Conservation (phyloP, 805 yeast genomes). For the Maudiozyma barnettii region DNA sequence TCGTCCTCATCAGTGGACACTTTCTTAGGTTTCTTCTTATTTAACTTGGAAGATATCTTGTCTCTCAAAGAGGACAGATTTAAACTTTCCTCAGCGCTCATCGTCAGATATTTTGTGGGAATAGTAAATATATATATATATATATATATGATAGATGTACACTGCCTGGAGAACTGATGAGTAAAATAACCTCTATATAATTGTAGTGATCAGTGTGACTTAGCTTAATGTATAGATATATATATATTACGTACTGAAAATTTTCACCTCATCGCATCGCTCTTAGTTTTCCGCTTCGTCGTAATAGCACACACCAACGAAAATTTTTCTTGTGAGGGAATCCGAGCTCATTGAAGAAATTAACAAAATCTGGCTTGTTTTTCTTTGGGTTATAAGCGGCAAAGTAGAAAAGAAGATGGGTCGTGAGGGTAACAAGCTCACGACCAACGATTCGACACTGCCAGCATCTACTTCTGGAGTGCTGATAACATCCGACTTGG, state of each 20-base stretch:
- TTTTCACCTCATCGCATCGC: slow-evolving; percentile 6
- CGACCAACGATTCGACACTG: too few species aligned
- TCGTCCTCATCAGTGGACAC: slow-evolving; percentile 8
- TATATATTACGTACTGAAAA: neutral
- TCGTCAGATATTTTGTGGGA: neutral
- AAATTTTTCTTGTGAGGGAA: slow-evolving; percentile 1
- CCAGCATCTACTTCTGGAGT: too few species aligned
- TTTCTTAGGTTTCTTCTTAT: slow-evolving; percentile 11
- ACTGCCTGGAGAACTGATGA: too few species aligned
- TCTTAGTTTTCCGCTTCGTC: neutral
- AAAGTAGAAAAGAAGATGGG: too few species aligned
- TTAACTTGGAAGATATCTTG: slow-evolving; percentile 48
- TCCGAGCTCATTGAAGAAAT: too few species aligned
- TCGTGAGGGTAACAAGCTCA: too few species aligned
- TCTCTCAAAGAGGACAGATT: slow-evolving; percentile 49
- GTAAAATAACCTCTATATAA: too few species aligned
- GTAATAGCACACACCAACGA: neutral
- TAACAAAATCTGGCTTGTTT: too few species aligned
- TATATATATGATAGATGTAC: too few species aligned
- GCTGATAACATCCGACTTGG: too few species aligned
- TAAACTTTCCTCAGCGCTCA: slow-evolving; percentile 7
- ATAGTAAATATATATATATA: neutral
- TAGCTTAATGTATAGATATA: neutral
- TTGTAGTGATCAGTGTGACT: too few species aligned
- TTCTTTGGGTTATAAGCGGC: too few species aligned